Base-by-base conservation (phyloP, 306 rosid species). In the Begonia fuchsioides region DNA sequence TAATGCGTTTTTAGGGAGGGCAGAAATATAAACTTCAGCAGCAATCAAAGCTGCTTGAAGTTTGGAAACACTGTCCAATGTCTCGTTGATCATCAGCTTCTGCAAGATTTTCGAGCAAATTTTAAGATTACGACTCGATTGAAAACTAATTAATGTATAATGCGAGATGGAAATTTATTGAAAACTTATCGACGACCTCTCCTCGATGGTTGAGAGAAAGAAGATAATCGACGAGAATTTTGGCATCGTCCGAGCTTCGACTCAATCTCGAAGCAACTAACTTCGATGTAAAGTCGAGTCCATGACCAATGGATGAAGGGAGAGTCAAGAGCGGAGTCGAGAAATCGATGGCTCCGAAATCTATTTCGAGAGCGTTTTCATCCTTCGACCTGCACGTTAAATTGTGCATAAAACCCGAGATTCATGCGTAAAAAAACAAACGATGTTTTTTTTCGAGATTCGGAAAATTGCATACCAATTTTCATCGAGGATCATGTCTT, bases 301-400 rank as follows among this genome's bases (percentile, higher is more conserved):
- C 79, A 49, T 73, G 54, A 11, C 79, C 79, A 7, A 73, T 68
- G 1, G 79, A 68, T 15, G 79, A 73, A 6, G 72, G 72, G 53
- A 64, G 69, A 20, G 59, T 53, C 44, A 67, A 48, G 50, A 62
- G 65, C 15, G 79, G 75, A 40, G 63, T 40, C 10, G 53, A 39
- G 63, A 58, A 73, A 41, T 73, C 79, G 4, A 68, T 61, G 60
- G 69, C 65, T 57, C 69, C 69, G 58, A 73, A 73, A 26, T 73
- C 72, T 45, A 73, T 10, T 50, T 64, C 74, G 35, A 73, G 16
- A 41, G 75, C 71, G 57, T 64, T 46, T 41, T 64, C 75, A 57
- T 73, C 79, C 16, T 63, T 68, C 11, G 75, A 72, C 79, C 78
- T 72, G 68, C 58, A 47, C 14, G 39, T 39, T 12, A 49, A 15